Percentiles rank a stretch among this genome's conserved stretches.
These are phyloP conservation scores for Xylaria bambusicola DNA, from an alignment of 495 filamentous ascomycete species.

Conservation along the genomic window DNA sequence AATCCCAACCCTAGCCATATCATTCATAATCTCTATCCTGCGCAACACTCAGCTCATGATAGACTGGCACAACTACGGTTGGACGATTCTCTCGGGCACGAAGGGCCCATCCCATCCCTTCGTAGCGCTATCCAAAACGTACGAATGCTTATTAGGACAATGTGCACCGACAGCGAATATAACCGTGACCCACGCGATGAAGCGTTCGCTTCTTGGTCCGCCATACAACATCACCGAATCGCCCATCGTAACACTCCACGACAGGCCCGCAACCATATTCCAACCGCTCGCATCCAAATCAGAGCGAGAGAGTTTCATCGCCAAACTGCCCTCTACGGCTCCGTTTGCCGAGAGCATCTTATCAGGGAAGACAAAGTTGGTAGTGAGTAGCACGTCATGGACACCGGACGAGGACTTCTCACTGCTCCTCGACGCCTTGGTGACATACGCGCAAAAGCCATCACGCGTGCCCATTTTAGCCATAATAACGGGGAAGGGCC, in stretches of 20 bases:
- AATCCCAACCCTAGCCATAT: conserved; percentile 83
- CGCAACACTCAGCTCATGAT: conserved; percentile 82
- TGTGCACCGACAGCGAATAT: conserved; percentile 70
- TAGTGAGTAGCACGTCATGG: conserved; percentile 95
- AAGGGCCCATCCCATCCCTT: conserved; percentile 74
- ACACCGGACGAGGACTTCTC: conserved; percentile 95
- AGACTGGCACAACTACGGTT: conserved; percentile 99
- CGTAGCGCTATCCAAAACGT: conserved; percentile 70
- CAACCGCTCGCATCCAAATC: conserved; percentile 58
- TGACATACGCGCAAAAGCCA: conserved; percentile 58
- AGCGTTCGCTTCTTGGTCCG: conserved; percentile 60
- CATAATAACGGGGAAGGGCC: conserved; percentile 92
- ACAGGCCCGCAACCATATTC: conserved; percentile 83
- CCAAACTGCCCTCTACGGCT: conserved; percentile 57
- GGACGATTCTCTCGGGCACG: conserved; percentile 76
- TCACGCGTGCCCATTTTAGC: conserved; percentile 63
- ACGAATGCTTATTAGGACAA: conserved; percentile 71
- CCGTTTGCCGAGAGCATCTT: conserved; percentile 59
- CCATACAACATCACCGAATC: conserved; percentile 60
- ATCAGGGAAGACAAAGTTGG: conserved; percentile 57
- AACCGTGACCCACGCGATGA: conserved; percentile 89
- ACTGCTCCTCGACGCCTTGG: conserved; percentile 81
- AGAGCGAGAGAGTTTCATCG: conserved; percentile 60
- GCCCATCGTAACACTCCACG: conserved; percentile 76
- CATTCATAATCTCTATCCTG: conserved; percentile 69